phyloP scores from a whole-genome alignment of 441 rosid species.

The Adansonia gregorii region DNA sequence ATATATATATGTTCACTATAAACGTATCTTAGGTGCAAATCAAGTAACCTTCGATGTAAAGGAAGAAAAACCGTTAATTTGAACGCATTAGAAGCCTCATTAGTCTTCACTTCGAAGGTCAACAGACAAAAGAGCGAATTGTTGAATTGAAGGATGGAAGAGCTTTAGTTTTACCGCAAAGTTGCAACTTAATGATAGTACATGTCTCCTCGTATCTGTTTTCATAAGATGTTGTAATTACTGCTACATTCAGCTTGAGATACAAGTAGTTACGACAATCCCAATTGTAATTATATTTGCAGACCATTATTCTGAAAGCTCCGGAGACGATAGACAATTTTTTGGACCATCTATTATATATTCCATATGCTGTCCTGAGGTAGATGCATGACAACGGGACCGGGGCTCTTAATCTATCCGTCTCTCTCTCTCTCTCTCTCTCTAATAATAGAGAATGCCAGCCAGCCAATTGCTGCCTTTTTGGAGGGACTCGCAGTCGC shows the following conservation, averaged over 20 bases:
- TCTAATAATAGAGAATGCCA: constrained; percentile 43
- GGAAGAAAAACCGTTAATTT: background rate
- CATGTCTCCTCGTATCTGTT: background rate
- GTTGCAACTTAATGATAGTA: background rate
- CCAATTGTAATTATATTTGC: no score
- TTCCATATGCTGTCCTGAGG: no score
- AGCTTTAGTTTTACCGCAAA: background rate
- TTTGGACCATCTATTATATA: no score
- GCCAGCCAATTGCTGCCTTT: constrained; percentile 40
- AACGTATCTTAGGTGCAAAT: background rate
- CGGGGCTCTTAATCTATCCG: no score
- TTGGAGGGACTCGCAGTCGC: constrained; percentile 45
- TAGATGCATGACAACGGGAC: no score
- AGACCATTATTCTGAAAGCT: no score
- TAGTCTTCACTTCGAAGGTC: no score
- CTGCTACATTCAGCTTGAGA: no score
- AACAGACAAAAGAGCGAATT: no score
- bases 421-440: constrained; percentile 13
- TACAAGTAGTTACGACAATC: no score
- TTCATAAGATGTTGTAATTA: background rate
- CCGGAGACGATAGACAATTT: no score
- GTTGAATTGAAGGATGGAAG: background rate
- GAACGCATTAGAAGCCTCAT: background rate
- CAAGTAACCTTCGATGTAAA: background rate
- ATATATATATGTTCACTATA: background rate